phyloP scores from a whole-genome alignment of 495 filamentous ascomycete genomes.

The Aspergillus homomorphus region DNA sequence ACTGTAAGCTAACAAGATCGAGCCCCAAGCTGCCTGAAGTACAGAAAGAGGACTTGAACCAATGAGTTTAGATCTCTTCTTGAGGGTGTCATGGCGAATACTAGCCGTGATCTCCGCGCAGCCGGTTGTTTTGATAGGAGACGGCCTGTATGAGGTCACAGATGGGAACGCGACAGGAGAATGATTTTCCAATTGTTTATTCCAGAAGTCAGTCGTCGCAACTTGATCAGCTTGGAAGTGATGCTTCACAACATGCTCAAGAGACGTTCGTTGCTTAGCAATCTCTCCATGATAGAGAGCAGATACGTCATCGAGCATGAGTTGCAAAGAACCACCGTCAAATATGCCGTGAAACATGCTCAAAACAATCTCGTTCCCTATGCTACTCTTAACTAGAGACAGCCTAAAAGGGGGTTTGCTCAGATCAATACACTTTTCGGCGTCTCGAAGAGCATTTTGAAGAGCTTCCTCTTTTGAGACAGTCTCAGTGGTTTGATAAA shows the following conservation, averaged over 20 bases:
- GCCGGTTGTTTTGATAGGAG: constrained; percentile 12
- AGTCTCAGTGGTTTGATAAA: constrained; percentile 19
- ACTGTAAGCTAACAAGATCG: constrained; percentile 48
- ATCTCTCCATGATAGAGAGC: constrained; percentile 27
- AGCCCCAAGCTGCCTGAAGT: constrained; percentile 67
- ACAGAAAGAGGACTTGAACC: constrained; percentile 66
- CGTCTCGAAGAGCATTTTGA: constrained; percentile 16
- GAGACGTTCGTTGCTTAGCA: constrained; percentile 20
- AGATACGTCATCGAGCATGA: constrained; percentile 63
- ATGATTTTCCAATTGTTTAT: constrained; percentile 38
- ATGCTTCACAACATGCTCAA: constrained; percentile 31
- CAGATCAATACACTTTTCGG: constrained; percentile 18
- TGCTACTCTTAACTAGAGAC: constrained; percentile 31
- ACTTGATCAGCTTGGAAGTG: constrained; percentile 36
- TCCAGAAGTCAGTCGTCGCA: constrained; percentile 60
- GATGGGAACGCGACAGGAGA: constrained; percentile 28
- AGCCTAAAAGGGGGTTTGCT: constrained; percentile 31
- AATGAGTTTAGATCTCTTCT: constrained; percentile 29
- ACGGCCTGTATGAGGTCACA: constrained; percentile 16
- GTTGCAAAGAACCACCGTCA: constrained; percentile 68
- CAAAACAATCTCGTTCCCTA: constrained; percentile 46
- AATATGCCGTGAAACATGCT: constrained; percentile 79
- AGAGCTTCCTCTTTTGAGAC: constrained; percentile 27
- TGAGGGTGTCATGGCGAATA: constrained; percentile 18
- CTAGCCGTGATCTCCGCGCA: constrained; percentile 19